These are phyloP conservation scores for Cercospora beticola DNA, from an alignment of 2,329 filamentous ascomycete genomes.

Conservation along the genomic window DNA sequence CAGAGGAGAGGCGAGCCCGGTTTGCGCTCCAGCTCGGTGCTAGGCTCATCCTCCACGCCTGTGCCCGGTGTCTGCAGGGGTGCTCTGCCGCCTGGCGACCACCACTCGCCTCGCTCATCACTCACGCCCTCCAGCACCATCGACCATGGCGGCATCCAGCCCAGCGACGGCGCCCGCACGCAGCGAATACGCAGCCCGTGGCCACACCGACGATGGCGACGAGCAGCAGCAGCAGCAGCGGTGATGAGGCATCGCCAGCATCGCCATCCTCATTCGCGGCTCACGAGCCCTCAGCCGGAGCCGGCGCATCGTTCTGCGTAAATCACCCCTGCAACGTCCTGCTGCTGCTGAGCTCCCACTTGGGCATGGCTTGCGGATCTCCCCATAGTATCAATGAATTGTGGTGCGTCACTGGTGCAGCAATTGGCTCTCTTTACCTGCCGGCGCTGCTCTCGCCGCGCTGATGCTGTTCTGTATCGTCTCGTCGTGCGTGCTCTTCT, in stretches of 20 bases:
- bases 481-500: background rate
- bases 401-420: slow-evolving; percentile 21
- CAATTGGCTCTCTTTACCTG: background rate
- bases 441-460: slow-evolving; percentile 4
- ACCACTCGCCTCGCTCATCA: background rate
- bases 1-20: slow-evolving; percentile 11
- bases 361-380: slow-evolving; percentile 13
- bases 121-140: background rate
- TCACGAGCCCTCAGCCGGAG: slow-evolving; percentile 10
- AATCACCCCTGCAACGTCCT: slow-evolving; percentile 12
- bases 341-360: slow-evolving; percentile 10
- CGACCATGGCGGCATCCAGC: background rate
- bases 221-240: background rate
- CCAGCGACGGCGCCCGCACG: background rate
- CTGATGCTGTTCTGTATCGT: background rate
- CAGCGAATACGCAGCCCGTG: background rate
- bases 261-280: background rate
- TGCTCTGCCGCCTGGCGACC: background rate
- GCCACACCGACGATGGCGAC: background rate
- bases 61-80: background rate
- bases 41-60: background rate
- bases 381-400: slow-evolving; percentile 17
- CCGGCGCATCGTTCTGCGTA: slow-evolving; percentile 12
- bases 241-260: background rate
- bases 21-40: slow-evolving; percentile 9